Evolutionary conservation across 345 rosid species (phyloP), one percentile per base, ranked within the genome.

Genomic region (thale cress (Arabidopsis thaliana)): DNA sequence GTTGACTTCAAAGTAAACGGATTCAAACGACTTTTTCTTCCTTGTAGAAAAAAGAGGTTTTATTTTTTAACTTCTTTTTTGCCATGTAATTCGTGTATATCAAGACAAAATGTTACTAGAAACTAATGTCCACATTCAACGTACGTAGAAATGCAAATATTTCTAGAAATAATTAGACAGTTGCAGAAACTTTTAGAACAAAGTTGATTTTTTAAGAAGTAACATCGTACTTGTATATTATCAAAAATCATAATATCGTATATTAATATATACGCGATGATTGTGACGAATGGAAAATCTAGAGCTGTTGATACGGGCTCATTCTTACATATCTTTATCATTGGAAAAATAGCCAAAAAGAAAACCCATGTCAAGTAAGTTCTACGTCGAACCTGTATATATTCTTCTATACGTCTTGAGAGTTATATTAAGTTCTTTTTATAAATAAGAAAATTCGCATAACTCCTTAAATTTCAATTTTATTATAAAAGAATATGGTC

Each of bases 1-100:
- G 65, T 62, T 76, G 80, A 76, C 80, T 76, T 76, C 44, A 2
- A 76, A 63, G 75, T 77, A 70, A 77, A 77, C 66, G 75, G 46
- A 50, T 55, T 38, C 41, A 42, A 60, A 33, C 22, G 79, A 76
- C 80, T 62, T 76, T 55, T 44, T 49, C 30, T 61, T 61, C 48
- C 13, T 36, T 53, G 74, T 42, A 41, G 63, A 68, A 42, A 40
- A 55, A 58, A 13, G n/a, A 2, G 22, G 1, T 16, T 12, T 16
- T 16, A 0, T 16, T 16, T 16, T 16, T 16, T 36, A 58, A 57
- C 12, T 34, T 36, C 3, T 16, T 12, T 28, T 33, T 13, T 9
- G 0, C 8, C 46, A 16, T 30, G 68, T 12, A 40, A 42, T 23
- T 50, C 1, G 30, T 65, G 24, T 56, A 45, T 38, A 48, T 44